phyloP scores from a whole-genome alignment of 768 basidiomycete species.

The Termitomyces eurrhizus region DNA sequence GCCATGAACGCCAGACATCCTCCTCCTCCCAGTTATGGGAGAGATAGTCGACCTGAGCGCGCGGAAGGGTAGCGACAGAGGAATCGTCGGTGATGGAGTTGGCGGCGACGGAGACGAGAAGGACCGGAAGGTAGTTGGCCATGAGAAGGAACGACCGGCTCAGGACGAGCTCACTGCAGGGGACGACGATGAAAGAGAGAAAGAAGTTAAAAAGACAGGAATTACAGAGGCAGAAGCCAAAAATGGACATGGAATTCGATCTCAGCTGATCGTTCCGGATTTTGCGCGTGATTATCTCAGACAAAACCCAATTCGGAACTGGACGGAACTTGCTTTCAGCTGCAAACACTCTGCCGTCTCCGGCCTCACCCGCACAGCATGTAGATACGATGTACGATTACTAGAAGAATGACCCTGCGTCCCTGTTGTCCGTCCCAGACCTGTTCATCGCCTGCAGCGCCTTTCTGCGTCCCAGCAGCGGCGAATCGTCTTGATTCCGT shows the following conservation, averaged over 20 bases:
- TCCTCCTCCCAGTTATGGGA: slow-evolving; percentile 97
- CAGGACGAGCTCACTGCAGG: slow-evolving; percentile 10
- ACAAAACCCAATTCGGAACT: slow-evolving; percentile 5
- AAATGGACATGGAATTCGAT: slow-evolving; percentile 14
- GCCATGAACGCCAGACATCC: slow-evolving; percentile 98
- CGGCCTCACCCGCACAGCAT: neutral
- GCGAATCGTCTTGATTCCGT: slow-evolving; percentile 10
- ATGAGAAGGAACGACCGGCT: slow-evolving; percentile 29
- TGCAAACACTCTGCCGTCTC: neutral
- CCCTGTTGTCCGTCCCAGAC: slow-evolving; percentile 5
- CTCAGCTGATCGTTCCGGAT: slow-evolving; percentile 19
- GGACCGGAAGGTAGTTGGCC: slow-evolving; percentile 68
- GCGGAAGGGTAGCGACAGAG: slow-evolving; percentile 76
- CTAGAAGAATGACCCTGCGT: neutral
- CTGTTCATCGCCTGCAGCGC: slow-evolving; percentile 10
- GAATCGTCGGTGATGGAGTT: slow-evolving; percentile 70
- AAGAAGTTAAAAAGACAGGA: slow-evolving; percentile 5
- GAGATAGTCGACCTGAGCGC: slow-evolving; percentile 97
- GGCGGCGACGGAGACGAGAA: slow-evolving; percentile 59
- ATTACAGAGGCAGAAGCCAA: slow-evolving; percentile 1
- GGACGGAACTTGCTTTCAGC: slow-evolving; percentile 1
- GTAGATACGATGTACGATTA: neutral
- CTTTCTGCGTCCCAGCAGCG: slow-evolving; percentile 11
- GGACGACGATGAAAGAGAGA: slow-evolving; percentile 11
- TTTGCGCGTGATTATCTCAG: slow-evolving; percentile 16